Evolutionary conservation across 257 asterid species (phyloP).

Genomic region (Solanum sparsipilum): DNA sequence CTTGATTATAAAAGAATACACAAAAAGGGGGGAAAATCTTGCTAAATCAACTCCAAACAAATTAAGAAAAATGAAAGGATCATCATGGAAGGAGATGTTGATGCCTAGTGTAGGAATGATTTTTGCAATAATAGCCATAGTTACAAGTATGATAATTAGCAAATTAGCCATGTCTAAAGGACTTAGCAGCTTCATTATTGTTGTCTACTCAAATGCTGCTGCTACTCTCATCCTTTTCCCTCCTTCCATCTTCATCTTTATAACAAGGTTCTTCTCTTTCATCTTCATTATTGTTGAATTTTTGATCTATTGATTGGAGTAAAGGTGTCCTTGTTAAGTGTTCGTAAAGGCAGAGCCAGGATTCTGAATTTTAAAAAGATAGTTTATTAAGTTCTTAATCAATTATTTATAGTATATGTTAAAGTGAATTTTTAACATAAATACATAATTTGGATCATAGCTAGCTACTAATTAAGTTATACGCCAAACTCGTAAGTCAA

Average conservation of each 20-base stretch:
- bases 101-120: slow-evolving; percentile 38
- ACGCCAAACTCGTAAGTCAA: neutral
- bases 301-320: too few relatives aligned
- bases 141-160: slow-evolving; percentile 32
- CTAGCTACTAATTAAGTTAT: too few relatives aligned
- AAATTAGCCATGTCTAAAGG: slow-evolving; percentile 48
- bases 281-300: neutral
- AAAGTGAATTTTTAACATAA: too few relatives aligned
- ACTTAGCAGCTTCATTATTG: slow-evolving; percentile 34
- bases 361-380: too few relatives aligned
- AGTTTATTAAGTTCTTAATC: neutral
- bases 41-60: neutral
- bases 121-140: slow-evolving; percentile 28
- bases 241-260: slow-evolving; percentile 27
- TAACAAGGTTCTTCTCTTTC: slow-evolving; percentile 4
- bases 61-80: neutral
- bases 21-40: neutral
- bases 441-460: too few relatives aligned
- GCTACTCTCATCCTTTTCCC: slow-evolving; percentile 45
- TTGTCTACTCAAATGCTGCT: slow-evolving; percentile 31
- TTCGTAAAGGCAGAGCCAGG: neutral
- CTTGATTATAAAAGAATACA: neutral
- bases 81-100: slow-evolving; percentile 8
- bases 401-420: neutral
- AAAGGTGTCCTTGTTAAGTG: too few relatives aligned